Evolutionary conservation across 257 asterid species (phyloP).

Genomic region (Solanum sejunctum): DNA sequence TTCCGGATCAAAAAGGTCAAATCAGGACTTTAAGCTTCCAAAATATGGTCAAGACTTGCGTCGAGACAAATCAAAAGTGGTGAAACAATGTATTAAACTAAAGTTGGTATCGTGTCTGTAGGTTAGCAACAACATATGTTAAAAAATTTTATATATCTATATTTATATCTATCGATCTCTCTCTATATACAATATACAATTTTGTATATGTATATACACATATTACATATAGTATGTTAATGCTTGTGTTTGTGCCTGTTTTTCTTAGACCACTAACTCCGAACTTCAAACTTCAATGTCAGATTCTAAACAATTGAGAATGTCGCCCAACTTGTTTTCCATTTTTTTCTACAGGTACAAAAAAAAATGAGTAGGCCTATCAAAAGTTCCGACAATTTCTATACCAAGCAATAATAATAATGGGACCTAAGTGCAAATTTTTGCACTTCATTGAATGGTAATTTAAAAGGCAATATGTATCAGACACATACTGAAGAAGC

Average conservation of each 20-base stretch:
- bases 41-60: not conserved
- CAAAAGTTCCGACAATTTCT: not conserved
- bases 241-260: not conserved
- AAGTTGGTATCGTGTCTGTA: not conserved
- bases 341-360: not conserved
- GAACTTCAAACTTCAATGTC: not conserved
- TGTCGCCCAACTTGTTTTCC: not conserved
- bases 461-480: not conserved
- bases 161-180: too few species aligned
- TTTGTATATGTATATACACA: too few species aligned
- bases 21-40: not conserved
- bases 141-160: too few species aligned
- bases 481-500: conserved; percentile 84
- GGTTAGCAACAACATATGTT: not conserved
- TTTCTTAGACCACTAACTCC: not conserved
- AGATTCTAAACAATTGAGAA: not conserved
- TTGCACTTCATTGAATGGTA: not conserved
- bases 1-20: not conserved
- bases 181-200: too few species aligned
- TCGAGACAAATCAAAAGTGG: not conserved
- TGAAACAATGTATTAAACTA: not conserved
- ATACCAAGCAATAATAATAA: not conserved
- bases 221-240: not conserved
- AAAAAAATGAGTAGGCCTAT: not conserved
- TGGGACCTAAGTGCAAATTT: not conserved